Evolutionary conservation across 306 rosid genomes (phyloP).

Genomic region (Luffa aegyptiaca): DNA sequence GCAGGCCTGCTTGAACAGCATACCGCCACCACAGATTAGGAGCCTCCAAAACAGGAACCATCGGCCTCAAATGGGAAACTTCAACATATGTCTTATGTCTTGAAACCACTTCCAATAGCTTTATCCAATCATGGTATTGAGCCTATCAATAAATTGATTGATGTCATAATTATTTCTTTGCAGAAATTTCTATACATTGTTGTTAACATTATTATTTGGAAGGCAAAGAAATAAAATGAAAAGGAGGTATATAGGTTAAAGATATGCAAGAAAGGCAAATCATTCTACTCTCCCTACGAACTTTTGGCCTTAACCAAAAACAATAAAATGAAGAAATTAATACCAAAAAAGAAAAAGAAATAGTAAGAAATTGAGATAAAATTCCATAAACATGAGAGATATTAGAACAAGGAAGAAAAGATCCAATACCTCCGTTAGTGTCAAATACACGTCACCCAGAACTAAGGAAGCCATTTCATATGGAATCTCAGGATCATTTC

Average conservation of each 20-base stretch:
- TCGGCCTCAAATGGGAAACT: slow-evolving; percentile 78
- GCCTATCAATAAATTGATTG: slow-evolving; percentile 30
- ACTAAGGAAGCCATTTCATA: slow-evolving; percentile 78
- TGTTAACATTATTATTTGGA: background rate
- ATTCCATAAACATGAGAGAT: background rate
- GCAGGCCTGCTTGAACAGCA: slow-evolving; percentile 76
- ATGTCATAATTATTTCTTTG: background rate
- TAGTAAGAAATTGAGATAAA: background rate
- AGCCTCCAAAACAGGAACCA: slow-evolving; percentile 49
- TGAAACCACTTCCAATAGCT: slow-evolving; percentile 79
- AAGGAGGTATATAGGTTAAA: background rate
- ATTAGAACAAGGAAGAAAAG: background rate
- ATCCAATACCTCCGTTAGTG: slow-evolving; percentile 64
- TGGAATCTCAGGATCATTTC: slow-evolving; percentile 70
- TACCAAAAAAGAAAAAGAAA: background rate
- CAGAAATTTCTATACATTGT: background rate
- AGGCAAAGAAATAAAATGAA: background rate
- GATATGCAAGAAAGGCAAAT: background rate
- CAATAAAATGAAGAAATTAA: background rate
- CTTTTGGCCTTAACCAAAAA: background rate
- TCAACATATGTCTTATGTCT: slow-evolving; percentile 74
- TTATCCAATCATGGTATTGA: slow-evolving; percentile 90
- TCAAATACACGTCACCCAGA: slow-evolving; percentile 73
- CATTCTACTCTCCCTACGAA: background rate
- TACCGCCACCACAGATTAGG: slow-evolving; percentile 79